These are phyloP conservation scores for Coemansia aciculifera DNA, from an alignment of 192 early-diverging fungal species.

Conservation along the genomic window DNA sequence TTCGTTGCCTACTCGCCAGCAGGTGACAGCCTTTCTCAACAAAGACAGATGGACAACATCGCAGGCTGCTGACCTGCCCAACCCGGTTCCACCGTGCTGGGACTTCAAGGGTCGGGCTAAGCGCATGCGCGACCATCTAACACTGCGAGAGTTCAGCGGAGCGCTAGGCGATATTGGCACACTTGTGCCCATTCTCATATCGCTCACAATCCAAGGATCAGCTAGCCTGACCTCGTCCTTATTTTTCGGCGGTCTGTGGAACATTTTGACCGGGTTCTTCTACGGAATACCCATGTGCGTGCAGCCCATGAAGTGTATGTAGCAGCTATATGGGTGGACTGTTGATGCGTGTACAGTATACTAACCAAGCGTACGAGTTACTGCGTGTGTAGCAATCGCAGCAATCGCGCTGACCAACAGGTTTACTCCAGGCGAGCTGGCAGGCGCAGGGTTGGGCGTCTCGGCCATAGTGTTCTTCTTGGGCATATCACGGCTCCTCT, in stretches of 20 bases:
- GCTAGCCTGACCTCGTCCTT: slow-evolving; percentile 75
- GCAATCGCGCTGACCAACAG: slow-evolving; percentile 75
- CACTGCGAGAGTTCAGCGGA: slow-evolving; percentile 61
- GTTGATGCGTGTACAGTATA: neutral
- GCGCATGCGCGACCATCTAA: slow-evolving; percentile 47
- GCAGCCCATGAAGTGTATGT: slow-evolving; percentile 87
- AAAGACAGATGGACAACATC: slow-evolving; percentile 35
- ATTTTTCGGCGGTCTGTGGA: slow-evolving; percentile 87
- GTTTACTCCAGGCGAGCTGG: slow-evolving; percentile 69
- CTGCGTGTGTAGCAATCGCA: slow-evolving; percentile 62
- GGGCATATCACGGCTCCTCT: slow-evolving; percentile 69
- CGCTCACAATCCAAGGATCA: slow-evolving; percentile 70
- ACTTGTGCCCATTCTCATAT: slow-evolving; percentile 83
- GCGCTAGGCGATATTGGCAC: slow-evolving; percentile 79
- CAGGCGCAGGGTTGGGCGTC: slow-evolving; percentile 70
- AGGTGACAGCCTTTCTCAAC: slow-evolving; percentile 34
- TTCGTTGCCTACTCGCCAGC: slow-evolving; percentile 37
- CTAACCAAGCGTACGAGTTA: neutral
- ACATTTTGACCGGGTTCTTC: slow-evolving; percentile 74
- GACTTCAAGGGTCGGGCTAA: slow-evolving; percentile 34
- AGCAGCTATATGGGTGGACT: neutral
- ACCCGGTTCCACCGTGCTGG: slow-evolving; percentile 50
- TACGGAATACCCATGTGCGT: slow-evolving; percentile 88
- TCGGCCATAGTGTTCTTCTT: slow-evolving; percentile 65
- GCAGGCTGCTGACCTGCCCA: slow-evolving; percentile 9